A percentile compares a stretch with the other conserved stretches of the same genome.
Evolutionary conservation across 2,329 filamentous ascomycete species (phyloP).

Genomic region (Claviceps arundinis): DNA sequence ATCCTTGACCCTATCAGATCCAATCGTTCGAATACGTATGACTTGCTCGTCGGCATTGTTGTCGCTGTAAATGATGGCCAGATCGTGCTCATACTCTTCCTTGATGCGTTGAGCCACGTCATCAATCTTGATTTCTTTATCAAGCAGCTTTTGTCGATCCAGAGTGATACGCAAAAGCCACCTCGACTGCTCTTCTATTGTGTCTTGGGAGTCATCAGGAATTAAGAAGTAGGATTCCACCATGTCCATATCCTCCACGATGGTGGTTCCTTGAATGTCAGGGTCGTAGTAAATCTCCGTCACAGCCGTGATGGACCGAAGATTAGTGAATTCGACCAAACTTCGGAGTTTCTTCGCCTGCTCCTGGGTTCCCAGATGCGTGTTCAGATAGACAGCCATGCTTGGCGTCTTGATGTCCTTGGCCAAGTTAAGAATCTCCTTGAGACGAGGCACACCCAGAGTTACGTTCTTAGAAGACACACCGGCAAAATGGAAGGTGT

Average conservation of each 20-base stretch:
- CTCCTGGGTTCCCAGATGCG: constrained; percentile 54
- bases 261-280: constrained; percentile 71
- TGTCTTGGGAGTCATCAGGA: constrained; percentile 57
- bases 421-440: constrained; percentile 97
- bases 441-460: constrained; percentile 94
- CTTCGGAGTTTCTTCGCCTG: constrained; percentile 76
- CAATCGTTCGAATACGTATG: constrained; percentile 77
- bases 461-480: constrained; percentile 99
- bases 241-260: constrained; percentile 81
- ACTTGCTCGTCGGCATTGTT: constrained; percentile 95
- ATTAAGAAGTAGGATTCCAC: constrained; percentile 95
- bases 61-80: constrained; percentile 92
- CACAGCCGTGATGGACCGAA: constrained; percentile 79
- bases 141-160: constrained; percentile 85
- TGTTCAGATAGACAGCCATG: constrained; percentile 80
- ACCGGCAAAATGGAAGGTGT: constrained; percentile 99
- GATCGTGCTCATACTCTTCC: constrained; percentile 69
- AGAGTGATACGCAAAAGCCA: constrained; percentile 92
- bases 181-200: constrained; percentile 65
- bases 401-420: constrained; percentile 97
- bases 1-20: constrained; percentile 55
- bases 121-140: constrained; percentile 83
- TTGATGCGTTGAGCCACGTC: constrained; percentile 87
- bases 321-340: constrained; percentile 83
- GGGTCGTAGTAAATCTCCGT: constrained; percentile 98